Conservation (phyloP, 1,139 yeast species). For the Geotrichum fermentans region DNA sequence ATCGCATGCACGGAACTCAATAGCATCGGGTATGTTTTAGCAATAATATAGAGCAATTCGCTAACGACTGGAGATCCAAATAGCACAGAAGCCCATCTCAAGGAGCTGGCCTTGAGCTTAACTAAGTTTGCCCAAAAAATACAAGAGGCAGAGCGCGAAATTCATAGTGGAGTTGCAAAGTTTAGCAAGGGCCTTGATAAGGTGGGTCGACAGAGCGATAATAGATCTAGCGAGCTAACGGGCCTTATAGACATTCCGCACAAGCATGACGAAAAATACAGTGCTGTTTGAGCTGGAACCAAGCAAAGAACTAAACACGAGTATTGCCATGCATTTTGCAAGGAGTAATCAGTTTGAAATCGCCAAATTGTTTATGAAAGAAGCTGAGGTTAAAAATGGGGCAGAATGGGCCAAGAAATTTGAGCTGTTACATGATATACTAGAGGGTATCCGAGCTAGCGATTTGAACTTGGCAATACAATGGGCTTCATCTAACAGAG, state of each 20-base stretch:
- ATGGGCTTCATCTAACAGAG: conserved; percentile 40
- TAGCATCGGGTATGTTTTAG: conserved; percentile 16
- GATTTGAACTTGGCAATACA: conserved; percentile 40
- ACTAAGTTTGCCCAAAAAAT: conserved; percentile 10
- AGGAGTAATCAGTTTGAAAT: conserved; percentile 43
- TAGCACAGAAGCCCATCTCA: not conserved
- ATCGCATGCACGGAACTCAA: conserved; percentile 25
- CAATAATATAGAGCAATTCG: not conserved
- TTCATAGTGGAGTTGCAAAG: conserved; percentile 32
- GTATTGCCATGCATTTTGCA: conserved; percentile 44
- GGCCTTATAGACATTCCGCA: conserved; percentile 22
- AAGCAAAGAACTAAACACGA: conserved; percentile 33
- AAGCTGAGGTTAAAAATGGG: conserved; percentile 34
- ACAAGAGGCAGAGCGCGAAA: conserved; percentile 30
- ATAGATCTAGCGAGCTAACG: not conserved
- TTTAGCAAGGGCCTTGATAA: conserved; percentile 36
- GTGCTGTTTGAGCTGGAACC: conserved; percentile 26
- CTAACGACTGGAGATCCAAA: conserved; percentile 19
- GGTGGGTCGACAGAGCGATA: conserved; percentile 24
- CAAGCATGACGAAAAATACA: conserved; percentile 26
- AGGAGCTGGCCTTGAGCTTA: conserved; percentile 1
- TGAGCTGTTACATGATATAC: conserved; percentile 36
- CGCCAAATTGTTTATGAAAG: conserved; percentile 34
- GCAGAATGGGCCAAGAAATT: conserved; percentile 35
- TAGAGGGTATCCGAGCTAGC: conserved; percentile 29